Percentiles rank a stretch among this genome's conserved stretches.
These are phyloP conservation scores for Thermomyces lanuginosus DNA, from an alignment of 2,329 filamentous ascomycete species.

Conservation along the genomic window DNA sequence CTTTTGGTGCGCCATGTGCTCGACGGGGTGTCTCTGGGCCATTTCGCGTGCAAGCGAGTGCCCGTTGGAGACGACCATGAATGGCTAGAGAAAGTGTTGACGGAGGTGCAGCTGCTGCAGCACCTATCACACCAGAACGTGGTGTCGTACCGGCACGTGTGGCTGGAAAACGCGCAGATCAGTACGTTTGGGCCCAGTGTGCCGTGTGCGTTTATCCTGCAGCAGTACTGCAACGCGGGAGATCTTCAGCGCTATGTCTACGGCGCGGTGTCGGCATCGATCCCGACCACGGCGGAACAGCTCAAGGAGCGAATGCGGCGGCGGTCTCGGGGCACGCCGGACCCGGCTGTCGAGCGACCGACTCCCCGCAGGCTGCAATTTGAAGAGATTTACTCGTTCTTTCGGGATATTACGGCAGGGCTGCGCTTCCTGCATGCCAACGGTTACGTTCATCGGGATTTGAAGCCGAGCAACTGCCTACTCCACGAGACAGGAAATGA, in stretches of 20 bases:
- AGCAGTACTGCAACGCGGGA: conserved; percentile 92
- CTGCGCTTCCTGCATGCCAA: conserved; percentile 77
- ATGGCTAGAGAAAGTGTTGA: conserved; percentile 86
- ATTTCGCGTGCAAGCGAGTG: conserved; percentile 93
- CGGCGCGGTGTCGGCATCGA: conserved; percentile 43
- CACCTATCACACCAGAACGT: conserved; percentile 86
- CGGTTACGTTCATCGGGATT: conserved; percentile 87
- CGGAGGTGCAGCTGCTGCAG: conserved; percentile 85
- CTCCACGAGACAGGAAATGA: conserved; percentile 59
- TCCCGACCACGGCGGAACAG: conserved; percentile 61
- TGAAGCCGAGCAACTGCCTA: conserved; percentile 92
- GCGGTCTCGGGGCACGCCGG: conserved; percentile 59
- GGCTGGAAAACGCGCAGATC: conserved; percentile 78
- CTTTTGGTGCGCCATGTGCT: conserved; percentile 84
- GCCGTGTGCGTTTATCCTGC: conserved; percentile 88
- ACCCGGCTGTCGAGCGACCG: conserved; percentile 37
- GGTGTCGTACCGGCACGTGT: conserved; percentile 92
- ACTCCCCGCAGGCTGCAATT: conserved; percentile 47
- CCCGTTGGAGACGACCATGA: conserved; percentile 87
- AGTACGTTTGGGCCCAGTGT: conserved; percentile 80
- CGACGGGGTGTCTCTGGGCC: conserved; percentile 70
- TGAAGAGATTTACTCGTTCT: conserved; percentile 92
- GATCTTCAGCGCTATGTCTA: conserved; percentile 79
- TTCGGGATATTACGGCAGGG: conserved; percentile 86
- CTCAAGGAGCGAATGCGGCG: conserved; percentile 77